Evolutionary conservation across 2,329 filamentous ascomycete genomes (phyloP), one percentile per base, ranked within the genome.

Genomic region (Claviceps humidiphila): DNA sequence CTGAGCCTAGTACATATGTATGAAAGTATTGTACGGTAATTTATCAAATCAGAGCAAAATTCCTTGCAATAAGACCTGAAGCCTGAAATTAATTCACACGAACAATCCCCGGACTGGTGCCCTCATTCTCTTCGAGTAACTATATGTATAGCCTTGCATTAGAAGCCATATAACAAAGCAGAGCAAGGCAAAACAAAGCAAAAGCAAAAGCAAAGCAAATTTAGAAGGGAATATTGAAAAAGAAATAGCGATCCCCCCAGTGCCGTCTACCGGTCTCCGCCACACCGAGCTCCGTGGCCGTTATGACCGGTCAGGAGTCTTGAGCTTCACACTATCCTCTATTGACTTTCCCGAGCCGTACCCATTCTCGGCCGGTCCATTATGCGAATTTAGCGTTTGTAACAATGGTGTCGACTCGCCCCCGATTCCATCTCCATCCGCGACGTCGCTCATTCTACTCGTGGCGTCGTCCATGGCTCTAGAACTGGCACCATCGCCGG

Each of bases 401-500:
- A 59, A 47, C 6, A 59, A 53, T 13, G 58, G 58, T 17, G 55
- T 55, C 34, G 50, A 50, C 45, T 59, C 58, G 17, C 51, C 49
- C 45, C 58, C 58, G n/a, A 51, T 49, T 44, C 22, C 42, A n/a
- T 44, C 42, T 20, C 53, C 47, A 11, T 54, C 48, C 2, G 30
- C 26, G 9, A 45, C 17, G 22, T 49, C 38, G 24, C 40, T 16
- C 17, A 14, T 41, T 24, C 45, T 51, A 17, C 17, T n/a, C 41
- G 40, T 17, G 8, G 46, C 39, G 8, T 53, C 55, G 26, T 58
- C 53, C 13, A 45, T 13, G 7, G 47, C 30, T 45, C 44, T 56
- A 40, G 44, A 49, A 37, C 53, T 55, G 14, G 30, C 22, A 17
- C 51, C 38, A 26, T 51, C 49, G 3, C 48, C 34, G 14, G 52